Evolutionary conservation across 192 early-diverging fungal genomes (phyloP).

Genomic region (Gigaspora rosea): DNA sequence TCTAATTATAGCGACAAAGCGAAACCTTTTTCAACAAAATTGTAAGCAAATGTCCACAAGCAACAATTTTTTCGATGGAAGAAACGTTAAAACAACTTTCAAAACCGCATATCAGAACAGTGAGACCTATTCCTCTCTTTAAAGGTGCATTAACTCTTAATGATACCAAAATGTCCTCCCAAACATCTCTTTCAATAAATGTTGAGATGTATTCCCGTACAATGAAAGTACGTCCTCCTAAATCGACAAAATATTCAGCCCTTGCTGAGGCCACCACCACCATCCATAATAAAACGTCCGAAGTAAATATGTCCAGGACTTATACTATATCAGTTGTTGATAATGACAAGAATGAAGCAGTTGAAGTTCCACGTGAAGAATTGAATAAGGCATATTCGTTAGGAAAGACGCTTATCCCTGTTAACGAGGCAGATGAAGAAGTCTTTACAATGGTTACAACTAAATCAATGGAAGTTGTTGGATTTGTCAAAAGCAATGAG

Average conservation of each 20-base stretch:
- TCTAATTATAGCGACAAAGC: constrained; percentile 42
- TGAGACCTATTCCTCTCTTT: constrained; percentile 57
- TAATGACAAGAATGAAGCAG: constrained; percentile 32
- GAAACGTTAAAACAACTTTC: constrained; percentile 53
- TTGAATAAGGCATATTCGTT: constrained; percentile 67
- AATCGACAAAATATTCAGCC: constrained; percentile 66
- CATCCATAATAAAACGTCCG: constrained; percentile 38
- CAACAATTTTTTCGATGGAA: constrained; percentile 41
- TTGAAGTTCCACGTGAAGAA: constrained; percentile 48
- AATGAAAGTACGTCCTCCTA: constrained; percentile 52
- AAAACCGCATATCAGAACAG: constrained; percentile 53
- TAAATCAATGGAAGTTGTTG: constrained; percentile 63
- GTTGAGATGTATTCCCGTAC: constrained; percentile 63
- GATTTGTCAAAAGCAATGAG: constrained; percentile 51
- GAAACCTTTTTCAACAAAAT: constrained; percentile 56
- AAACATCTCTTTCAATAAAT: constrained; percentile 47
- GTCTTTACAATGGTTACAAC: constrained; percentile 56
- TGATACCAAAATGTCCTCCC: constrained; percentile 47
- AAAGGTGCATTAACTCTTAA: constrained; percentile 56
- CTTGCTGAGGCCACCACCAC: constrained; percentile 47
- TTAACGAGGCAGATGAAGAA: constrained; percentile 61
- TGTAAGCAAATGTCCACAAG: constrained; percentile 29
- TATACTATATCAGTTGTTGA: constrained; percentile 38
- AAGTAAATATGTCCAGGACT: constrained; percentile 40
- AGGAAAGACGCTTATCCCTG: constrained; percentile 68